Percentiles rank a stretch among this genome's conserved stretches.
These are phyloP conservation scores for Alternaria ventricosa DNA, from an alignment of 2,329 filamentous ascomycete species.

Conservation along the genomic window DNA sequence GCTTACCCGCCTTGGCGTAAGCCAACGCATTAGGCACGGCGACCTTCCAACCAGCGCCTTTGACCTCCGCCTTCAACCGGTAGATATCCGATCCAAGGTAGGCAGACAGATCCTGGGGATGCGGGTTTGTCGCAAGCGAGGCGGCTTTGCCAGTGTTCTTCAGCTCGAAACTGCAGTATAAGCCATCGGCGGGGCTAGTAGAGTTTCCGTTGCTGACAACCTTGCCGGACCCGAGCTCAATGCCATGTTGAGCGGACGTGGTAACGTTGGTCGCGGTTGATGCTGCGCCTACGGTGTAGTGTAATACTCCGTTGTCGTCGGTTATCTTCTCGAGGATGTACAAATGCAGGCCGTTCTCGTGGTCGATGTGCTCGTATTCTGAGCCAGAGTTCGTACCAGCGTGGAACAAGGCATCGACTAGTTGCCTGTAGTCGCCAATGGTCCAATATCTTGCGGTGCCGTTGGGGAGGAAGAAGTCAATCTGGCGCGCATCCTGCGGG, in stretches of 20 bases:
- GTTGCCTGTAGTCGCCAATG: conserved; percentile 61
- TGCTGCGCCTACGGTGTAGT: conserved; percentile 58
- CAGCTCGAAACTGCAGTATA: conserved; percentile 57
- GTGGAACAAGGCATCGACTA: conserved; percentile 63
- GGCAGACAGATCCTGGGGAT: conserved; percentile 47
- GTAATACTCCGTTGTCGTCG: conserved; percentile 53
- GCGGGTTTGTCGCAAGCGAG: conserved; percentile 18
- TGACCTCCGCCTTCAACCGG: conserved; percentile 54
- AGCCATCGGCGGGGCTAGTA: conserved; percentile 39
- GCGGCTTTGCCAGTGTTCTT: conserved; percentile 53
- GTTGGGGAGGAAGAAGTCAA: conserved; percentile 60
- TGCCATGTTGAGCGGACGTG: conserved; percentile 43
- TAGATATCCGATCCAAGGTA: conserved; percentile 58
- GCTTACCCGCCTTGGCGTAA: conserved; percentile 52
- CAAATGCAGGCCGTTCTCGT: conserved; percentile 58
- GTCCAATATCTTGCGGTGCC: conserved; percentile 57
- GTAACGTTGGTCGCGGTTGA: conserved; percentile 48
- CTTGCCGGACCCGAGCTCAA: conserved; percentile 44
- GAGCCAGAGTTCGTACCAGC: conserved; percentile 61
- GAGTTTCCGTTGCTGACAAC: conserved; percentile 18
- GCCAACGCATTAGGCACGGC: conserved; percentile 51
- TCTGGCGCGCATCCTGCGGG: conserved; percentile 58
- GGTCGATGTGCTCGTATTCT: conserved; percentile 58
- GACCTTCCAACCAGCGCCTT: conserved; percentile 56
- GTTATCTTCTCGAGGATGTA: conserved; percentile 57